Conservation (phyloP, 2,329 filamentous ascomycete species). For the Pseudocercospora musae region DNA sequence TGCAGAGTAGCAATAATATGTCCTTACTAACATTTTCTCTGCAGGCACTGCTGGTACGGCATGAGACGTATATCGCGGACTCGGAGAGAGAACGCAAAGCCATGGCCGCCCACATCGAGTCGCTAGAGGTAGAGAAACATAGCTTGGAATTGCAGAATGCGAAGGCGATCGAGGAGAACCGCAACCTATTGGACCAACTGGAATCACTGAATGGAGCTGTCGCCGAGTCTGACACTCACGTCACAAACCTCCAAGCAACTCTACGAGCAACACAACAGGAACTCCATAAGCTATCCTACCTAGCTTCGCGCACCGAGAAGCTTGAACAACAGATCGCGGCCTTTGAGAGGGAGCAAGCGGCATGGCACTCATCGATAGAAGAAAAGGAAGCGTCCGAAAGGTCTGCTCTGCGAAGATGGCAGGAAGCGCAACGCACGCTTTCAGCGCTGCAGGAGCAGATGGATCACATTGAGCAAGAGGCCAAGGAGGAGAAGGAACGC, state of each 20-base stretch:
- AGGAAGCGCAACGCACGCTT: conserved; percentile 76
- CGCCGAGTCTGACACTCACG: conserved; percentile 72
- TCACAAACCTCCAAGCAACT: conserved; percentile 71
- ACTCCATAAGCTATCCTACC: conserved; percentile 68
- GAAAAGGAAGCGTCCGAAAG: conserved; percentile 71
- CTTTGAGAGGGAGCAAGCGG: conserved; percentile 77
- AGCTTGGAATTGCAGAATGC: conserved; percentile 72
- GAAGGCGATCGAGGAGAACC: conserved; percentile 77
- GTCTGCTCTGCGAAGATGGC: conserved; percentile 78
- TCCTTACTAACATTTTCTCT: conserved; percentile 66
- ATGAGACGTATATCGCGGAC: conserved; percentile 92
- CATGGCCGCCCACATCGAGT: conserved; percentile 69
- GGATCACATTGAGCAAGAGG: conserved; percentile 81
- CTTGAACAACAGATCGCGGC: conserved; percentile 76
- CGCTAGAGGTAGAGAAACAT: conserved; percentile 68
- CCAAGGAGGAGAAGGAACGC: conserved; percentile 72
- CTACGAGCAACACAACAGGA: conserved; percentile 75
- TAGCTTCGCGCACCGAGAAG: conserved; percentile 70
- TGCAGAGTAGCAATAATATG: conserved; percentile 23
- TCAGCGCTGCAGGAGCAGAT: conserved; percentile 79
- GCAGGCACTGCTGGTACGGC: conserved; percentile 84
- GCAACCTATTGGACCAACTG: conserved; percentile 74
- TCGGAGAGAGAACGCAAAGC: conserved; percentile 79
- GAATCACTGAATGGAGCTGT: conserved; percentile 79
- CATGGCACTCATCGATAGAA: conserved; percentile 65